Evolutionary conservation across 1,139 yeast genomes (phyloP).

Genomic region (Sugiyamaella castrensis): DNA sequence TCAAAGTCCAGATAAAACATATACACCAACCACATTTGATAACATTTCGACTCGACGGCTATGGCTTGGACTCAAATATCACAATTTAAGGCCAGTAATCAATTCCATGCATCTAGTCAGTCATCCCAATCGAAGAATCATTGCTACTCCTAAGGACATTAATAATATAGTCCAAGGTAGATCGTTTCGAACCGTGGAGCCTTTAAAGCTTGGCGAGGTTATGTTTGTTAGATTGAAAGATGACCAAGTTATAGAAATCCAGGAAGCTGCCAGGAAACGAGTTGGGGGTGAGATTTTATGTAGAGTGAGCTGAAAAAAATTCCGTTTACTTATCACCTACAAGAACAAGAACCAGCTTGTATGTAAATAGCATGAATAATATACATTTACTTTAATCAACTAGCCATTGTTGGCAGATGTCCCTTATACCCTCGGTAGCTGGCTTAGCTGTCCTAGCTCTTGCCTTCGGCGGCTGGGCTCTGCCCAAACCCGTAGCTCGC

Average conservation of each 20-base stretch:
- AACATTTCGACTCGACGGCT: conserved; percentile 81
- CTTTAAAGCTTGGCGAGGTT: conserved; percentile 88
- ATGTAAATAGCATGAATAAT: conserved; percentile 6
- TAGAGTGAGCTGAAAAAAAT: conserved; percentile 53
- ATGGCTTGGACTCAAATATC: conserved; percentile 90
- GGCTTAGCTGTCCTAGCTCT: too few species aligned
- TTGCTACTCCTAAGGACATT: conserved; percentile 61
- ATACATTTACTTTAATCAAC: background rate
- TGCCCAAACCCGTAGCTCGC: background rate
- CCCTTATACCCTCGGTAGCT: too few species aligned
- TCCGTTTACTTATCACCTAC: background rate
- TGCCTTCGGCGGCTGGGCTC: conserved; percentile 1
- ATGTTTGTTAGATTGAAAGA: conserved; percentile 57
- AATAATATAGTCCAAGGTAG: conserved; percentile 73
- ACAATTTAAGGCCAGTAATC: conserved; percentile 75
- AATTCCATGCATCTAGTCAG: conserved; percentile 70
- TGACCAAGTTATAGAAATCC: conserved; percentile 63
- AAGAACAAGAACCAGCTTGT: background rate
- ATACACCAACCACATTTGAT: conserved; percentile 82
- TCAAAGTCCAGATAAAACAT: conserved; percentile 75
- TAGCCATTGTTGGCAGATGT: background rate
- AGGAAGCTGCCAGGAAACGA: conserved; percentile 78
- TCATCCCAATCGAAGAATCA: conserved; percentile 78
- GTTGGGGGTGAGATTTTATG: conserved; percentile 77
- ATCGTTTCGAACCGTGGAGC: conserved; percentile 69